These are phyloP conservation scores for Tylopilus plumbeoviolaceoides DNA, from an alignment of 768 basidiomycete genomes.

Conservation along the genomic window DNA sequence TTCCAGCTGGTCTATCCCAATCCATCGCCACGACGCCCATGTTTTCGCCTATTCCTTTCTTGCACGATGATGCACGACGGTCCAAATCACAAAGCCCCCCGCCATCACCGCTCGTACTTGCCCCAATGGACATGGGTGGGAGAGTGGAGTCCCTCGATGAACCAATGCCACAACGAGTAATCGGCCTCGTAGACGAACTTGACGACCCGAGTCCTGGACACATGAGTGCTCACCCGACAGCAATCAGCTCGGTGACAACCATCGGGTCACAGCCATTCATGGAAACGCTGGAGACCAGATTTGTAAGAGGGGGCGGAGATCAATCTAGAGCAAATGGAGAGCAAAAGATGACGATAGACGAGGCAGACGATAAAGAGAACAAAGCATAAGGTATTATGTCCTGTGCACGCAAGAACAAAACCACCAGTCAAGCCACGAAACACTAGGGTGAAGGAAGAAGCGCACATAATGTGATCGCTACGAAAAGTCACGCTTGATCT, in stretches of 20 bases:
- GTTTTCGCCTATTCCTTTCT: slow-evolving; percentile 85
- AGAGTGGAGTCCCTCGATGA: slow-evolving; percentile 36
- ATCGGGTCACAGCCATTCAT: slow-evolving; percentile 43
- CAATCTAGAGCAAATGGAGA: slow-evolving; percentile 23
- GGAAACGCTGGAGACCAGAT: slow-evolving; percentile 57
- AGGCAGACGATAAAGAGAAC: slow-evolving; percentile 50
- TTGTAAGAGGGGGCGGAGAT: slow-evolving; percentile 48
- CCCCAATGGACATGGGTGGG: slow-evolving; percentile 32
- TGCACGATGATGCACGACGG: slow-evolving; percentile 77
- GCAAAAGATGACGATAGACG: slow-evolving; percentile 39
- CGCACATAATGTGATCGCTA: slow-evolving; percentile 23
- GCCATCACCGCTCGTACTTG: slow-evolving; percentile 63
- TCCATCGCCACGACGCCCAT: slow-evolving; percentile 73
- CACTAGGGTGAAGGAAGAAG: not conserved
- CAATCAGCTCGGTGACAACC: slow-evolving; percentile 63
- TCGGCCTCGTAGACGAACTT: slow-evolving; percentile 82
- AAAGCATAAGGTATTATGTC: slow-evolving; percentile 37
- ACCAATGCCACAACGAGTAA: slow-evolving; percentile 40
- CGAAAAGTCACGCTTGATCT: slow-evolving; percentile 64
- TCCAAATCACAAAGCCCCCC: slow-evolving; percentile 78
- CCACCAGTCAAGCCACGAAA: not conserved
- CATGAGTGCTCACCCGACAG: slow-evolving; percentile 74
- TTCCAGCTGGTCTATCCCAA: slow-evolving; percentile 44
- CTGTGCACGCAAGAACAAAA: not conserved
- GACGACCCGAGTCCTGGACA: slow-evolving; percentile 84